Evolutionary conservation across 23 red algal species (phyloP), one percentile per base, ranked within the genome.

Genomic region (Chondrus crispus): DNA sequence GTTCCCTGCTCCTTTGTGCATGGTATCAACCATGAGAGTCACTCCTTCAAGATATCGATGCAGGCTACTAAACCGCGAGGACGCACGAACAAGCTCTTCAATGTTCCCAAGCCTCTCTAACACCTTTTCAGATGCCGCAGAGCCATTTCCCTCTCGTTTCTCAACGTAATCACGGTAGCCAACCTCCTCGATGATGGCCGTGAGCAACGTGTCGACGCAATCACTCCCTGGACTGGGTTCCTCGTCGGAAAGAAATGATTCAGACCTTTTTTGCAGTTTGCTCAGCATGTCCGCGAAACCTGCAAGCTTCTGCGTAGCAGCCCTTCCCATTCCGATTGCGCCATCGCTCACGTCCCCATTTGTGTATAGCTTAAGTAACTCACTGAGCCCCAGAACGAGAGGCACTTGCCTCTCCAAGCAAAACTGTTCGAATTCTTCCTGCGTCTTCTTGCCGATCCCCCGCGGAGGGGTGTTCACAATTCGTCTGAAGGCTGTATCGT

Each of bases 391-490:
- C 7, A 32, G 26, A 32, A 32, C 26, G 60, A 32, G 35, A 32
- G 0, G 60, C 9, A 66, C 60, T 9, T n/a, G 26, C 60, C 60
- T 66, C 35, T 66, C 60, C 9, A 32, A 9, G 60, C 26, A 66
- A 52, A 78, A 91, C 63, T 68, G 16, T 10, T 93, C 83, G 19
- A 94, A 68, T 11, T 63, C 78, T 13, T 80, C 81, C 37, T 93
- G 3, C 37, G 95, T 92, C 55, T 73, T 64, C 26, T 71, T 40
- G 6, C 95, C 95, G 41, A 97, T 84, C 26, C 95, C 90, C 32
- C 89, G 63, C 20, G 91, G 73, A 35, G 95, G 89, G n/a, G 58
- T 69, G 46, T 93, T 93, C 40, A 97, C 47, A 19, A 93, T 57
- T 12, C 95, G 84, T 33, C 57, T 35, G 52, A 97, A 90, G 3